These are phyloP conservation scores for Rhizopogon rudus DNA, from an alignment of 768 basidiomycete species.

Conservation along the genomic window DNA sequence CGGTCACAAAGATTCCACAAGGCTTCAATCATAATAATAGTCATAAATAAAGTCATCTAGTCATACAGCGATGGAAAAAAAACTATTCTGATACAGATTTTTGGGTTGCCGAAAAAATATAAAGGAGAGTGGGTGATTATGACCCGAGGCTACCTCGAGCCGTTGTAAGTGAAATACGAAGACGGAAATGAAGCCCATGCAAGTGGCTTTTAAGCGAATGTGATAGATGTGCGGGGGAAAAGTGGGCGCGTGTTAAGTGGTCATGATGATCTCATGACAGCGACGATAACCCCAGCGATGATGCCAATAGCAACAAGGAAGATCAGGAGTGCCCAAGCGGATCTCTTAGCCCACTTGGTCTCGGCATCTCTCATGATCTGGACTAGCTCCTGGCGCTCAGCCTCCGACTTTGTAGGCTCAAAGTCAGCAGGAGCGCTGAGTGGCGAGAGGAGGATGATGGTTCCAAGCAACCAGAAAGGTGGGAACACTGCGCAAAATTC, in stretches of 20 bases:
- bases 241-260: not conserved
- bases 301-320: conserved; percentile 3
- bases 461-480: conserved; percentile 42
- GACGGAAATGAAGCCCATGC: not conserved
- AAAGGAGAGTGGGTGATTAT: not conserved
- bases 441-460: conserved; percentile 35
- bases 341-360: conserved; percentile 39
- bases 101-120: not conserved
- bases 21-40: conserved; percentile 4
- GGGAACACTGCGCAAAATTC: conserved; percentile 35
- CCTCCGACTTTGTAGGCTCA: conserved; percentile 28
- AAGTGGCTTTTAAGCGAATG: not conserved
- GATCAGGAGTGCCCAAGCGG: conserved; percentile 9
- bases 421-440: conserved; percentile 29
- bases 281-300: conserved; percentile 3
- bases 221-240: not conserved
- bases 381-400: conserved; percentile 29
- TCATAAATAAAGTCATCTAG: conserved; percentile 3
- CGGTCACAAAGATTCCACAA: too few species aligned
- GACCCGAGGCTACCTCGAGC: not conserved
- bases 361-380: conserved; percentile 31
- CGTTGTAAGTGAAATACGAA: not conserved
- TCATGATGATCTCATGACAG: conserved; percentile 4
- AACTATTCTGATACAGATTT: conserved; percentile 1
- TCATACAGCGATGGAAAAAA: conserved; percentile 1